Evolutionary conservation across 2,329 filamentous ascomycete species (phyloP), one percentile per base, ranked within the genome.

Genomic region (Apiospora hydei): DNA sequence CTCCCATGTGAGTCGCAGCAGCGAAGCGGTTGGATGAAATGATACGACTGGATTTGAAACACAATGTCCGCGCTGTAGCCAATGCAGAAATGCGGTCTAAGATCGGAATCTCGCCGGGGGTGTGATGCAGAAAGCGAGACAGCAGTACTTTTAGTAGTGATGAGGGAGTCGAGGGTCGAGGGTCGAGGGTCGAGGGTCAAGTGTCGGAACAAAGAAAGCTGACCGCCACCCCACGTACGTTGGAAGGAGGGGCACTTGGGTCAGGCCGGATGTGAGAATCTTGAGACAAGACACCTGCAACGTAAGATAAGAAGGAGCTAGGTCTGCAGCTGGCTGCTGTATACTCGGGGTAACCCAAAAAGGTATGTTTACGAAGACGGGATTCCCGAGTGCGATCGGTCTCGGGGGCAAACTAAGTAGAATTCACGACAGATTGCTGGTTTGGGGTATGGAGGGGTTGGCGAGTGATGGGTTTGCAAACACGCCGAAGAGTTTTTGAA

Each of bases 191-290:
- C 57, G 34, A 41, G 34, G 7, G 53, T 57, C 57, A 18, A 41
- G 34, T 34, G 13, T 41, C 57, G 34, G 38, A 41, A 41, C 57
- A 64, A 64, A 64, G 57, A 41, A 64, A 64, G 57, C 67, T 49
- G 67, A 69, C 67, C 67, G 67, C 67, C 44, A 69, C 43, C 67
- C 67, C 67, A 69, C 67, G 67, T 41, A 69, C 67, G 67, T 41
- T 41, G 51, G 34, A 64, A 64, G 57, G 57, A 64, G 57, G 57
- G 57, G 34, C 57, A 41, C 57, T 64, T 41, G 57, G 51, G n/a
- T 41, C 57, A 41, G 34, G 11, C 34, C 57, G 30, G 57, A 41
- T 10, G 57, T 41, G 18, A 24, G 13, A 51, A 14, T 41, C 57
- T 64, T 64, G 34, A 64, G 57, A 64, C 57, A 64, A 41, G 57